Evolutionary conservation across 2,329 filamentous ascomycete species (phyloP), one percentile per base, ranked within the genome.

Genomic region (Penicillium polonicum): DNA sequence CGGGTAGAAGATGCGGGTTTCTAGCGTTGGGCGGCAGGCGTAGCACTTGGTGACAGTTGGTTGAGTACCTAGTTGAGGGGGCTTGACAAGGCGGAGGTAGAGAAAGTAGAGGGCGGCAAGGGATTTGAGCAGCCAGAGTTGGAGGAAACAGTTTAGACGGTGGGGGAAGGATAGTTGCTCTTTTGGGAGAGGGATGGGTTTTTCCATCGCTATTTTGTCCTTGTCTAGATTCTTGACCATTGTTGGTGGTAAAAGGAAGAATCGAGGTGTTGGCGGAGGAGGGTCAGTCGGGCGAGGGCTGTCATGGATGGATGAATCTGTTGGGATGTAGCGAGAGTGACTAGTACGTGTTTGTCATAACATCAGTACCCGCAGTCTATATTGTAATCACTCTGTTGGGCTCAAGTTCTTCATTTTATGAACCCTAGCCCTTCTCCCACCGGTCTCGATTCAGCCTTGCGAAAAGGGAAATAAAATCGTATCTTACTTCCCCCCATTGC

Each of bases 61-160:
- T 21, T 21, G 23, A 4, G 48, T 50, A 4, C 25, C n/a, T 9
- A 36, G 23, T 12, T 33, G 48, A 17, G 50, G 48, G 8, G 61
- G 36, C 1, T 60, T 29, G n/a, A 52, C 5, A 7, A 66, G 41
- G 36, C 62, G 55, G 39, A 53, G 55, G 35, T 55, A 48, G 15
- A 63, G 42, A 15, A 65, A 57, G 29, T 60, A 57, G 36, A 62
- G 5, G 9, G 5, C 42, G 5, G 55, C 52, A 2, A 60, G 46
- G 21, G 44, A 42, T 46, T 68, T 69, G 38, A 67, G 35, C 10
- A 58, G 21, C 65, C 64, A 69, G 44, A 68, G 59, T 43, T 56
- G 49, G 19, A 67, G 19, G 49, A 65, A 66, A 55, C 64, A 67
- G 42, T 57, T 61, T 12, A 65, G 5, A 2, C 62, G 63, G 48